Conservation (phyloP, 768 basidiomycete species). For the Tylopilus cervinicoccineus region DNA sequence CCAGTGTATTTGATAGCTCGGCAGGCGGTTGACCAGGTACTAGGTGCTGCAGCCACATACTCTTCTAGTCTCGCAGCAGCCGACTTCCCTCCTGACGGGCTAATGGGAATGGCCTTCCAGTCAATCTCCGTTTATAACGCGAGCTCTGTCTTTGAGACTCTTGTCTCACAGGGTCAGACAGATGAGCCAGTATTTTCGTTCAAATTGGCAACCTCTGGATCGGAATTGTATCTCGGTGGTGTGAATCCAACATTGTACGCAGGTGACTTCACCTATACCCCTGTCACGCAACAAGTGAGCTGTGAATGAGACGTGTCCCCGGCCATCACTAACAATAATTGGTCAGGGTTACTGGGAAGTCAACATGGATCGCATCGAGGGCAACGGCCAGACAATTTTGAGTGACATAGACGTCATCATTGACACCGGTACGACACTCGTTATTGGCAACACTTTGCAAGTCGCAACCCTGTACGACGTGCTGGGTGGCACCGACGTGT, state of each 20-base stretch:
- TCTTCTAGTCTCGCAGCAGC: neutral
- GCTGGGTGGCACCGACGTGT: slow-evolving; percentile 8
- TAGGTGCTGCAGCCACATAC: slow-evolving; percentile 6
- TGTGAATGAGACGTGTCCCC: too few species aligned
- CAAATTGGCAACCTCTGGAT: slow-evolving; percentile 17
- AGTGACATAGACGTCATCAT: slow-evolving; percentile 3
- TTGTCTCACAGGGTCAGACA: slow-evolving; percentile 14
- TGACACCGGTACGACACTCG: slow-evolving; percentile 17
- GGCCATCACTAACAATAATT: slow-evolving; percentile 1
- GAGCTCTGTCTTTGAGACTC: slow-evolving; percentile 27
- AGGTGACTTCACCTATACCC: slow-evolving; percentile 32
- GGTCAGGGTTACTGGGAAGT: slow-evolving; percentile 12
- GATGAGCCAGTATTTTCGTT: slow-evolving; percentile 24
- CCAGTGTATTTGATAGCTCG: too few species aligned
- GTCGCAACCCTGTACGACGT: neutral
- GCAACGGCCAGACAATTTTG: neutral
- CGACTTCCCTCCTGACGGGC: slow-evolving; percentile 8
- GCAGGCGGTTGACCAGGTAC: slow-evolving; percentile 7
- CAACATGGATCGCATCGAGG: slow-evolving; percentile 2
- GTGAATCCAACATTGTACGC: slow-evolving; percentile 34
- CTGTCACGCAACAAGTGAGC: slow-evolving; percentile 23
- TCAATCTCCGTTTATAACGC: slow-evolving; percentile 22
- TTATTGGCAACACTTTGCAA: neutral
- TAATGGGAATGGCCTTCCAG: slow-evolving; percentile 31
- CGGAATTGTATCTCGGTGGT: slow-evolving; percentile 40